Evolutionary conservation across 2,329 filamentous ascomycete genomes (phyloP), one percentile per base, ranked within the genome.

Genomic region (Ophiostoma ulmi): DNA sequence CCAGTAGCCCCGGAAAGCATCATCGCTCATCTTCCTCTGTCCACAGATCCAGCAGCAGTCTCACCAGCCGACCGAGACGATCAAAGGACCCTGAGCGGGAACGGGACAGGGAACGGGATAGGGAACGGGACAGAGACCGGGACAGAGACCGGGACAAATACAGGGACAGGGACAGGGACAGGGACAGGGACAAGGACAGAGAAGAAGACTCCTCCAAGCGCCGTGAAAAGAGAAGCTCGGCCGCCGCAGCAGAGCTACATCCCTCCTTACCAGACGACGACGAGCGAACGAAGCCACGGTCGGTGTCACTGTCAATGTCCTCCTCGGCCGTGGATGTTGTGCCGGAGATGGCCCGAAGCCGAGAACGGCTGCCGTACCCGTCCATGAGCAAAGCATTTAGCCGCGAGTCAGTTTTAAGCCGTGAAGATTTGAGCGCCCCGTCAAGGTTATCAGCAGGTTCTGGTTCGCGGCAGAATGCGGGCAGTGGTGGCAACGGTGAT

Each of bases 311-410:
- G 0, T 71, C 72, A 7, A 7, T 69, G 14, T 63, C 72, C 1
- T 67, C 70, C 1, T 70, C 73, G 0, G 63, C 70, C 44, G 35
- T 69, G 67, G 83, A 87, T 69, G 77, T 86, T 65, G 82, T 84
- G 14, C 83, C 83, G 31, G 83, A 84, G 75, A 77, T 85, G 68
- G 77, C 79, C 65, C 78, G 80, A 64, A 81, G 78, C 72, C 77
- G 76, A 68, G 82, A 85, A 69, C 83, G 84, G 38, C 78, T 91
- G 61, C 90, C 92, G 7, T 97, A 97, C 78, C 92, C 93, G 1
- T 85, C 86, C 13, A 93, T 96, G 80, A 95, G 91, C 80, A 97
- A 96, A 80, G 91, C 91, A 14, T 92, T 97, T 79, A 96, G 93
- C 83, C 95, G 93, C 79, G 94, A 97, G 81, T 85, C 87, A 64